These are phyloP conservation scores for Leccinellum luteum DNA, from an alignment of 768 basidiomycete species.

Conservation along the genomic window DNA sequence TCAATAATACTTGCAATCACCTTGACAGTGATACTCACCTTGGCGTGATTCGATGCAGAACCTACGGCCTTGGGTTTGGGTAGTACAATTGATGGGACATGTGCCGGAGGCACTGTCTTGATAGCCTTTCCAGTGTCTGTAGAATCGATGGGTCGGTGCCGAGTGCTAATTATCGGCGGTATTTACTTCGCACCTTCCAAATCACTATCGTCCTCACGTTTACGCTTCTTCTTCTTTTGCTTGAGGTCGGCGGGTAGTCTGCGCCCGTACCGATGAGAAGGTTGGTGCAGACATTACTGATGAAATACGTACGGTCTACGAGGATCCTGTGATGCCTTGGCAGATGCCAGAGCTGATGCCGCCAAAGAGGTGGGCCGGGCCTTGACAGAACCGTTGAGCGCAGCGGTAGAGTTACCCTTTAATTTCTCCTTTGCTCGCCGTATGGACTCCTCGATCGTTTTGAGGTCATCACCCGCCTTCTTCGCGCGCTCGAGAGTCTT, in stretches of 20 bases:
- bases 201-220: conserved; percentile 76
- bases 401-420: conserved; percentile 49
- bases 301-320: conserved; percentile 51
- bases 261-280: not conserved
- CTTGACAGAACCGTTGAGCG: conserved; percentile 40
- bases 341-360: conserved; percentile 45
- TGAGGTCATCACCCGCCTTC: conserved; percentile 76
- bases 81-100: conserved; percentile 36
- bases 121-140: conserved; percentile 52
- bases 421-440: conserved; percentile 73
- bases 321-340: conserved; percentile 58
- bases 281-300: conserved; percentile 15
- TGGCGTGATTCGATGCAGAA: conserved; percentile 43
- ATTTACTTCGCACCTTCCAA: conserved; percentile 50
- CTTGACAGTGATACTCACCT: conserved; percentile 39
- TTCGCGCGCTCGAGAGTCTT: conserved; percentile 59
- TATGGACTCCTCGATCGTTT: conserved; percentile 73
- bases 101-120: conserved; percentile 58
- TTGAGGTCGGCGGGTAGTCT: conserved; percentile 52
- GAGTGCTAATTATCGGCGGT: not conserved
- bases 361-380: conserved; percentile 48
- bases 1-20: conserved; percentile 10
- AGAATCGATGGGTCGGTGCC: conserved; percentile 7
- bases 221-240: conserved; percentile 86
- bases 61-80: conserved; percentile 58